Conservation (phyloP, 75 land plant species). For the Cryptomeria japonica region DNA sequence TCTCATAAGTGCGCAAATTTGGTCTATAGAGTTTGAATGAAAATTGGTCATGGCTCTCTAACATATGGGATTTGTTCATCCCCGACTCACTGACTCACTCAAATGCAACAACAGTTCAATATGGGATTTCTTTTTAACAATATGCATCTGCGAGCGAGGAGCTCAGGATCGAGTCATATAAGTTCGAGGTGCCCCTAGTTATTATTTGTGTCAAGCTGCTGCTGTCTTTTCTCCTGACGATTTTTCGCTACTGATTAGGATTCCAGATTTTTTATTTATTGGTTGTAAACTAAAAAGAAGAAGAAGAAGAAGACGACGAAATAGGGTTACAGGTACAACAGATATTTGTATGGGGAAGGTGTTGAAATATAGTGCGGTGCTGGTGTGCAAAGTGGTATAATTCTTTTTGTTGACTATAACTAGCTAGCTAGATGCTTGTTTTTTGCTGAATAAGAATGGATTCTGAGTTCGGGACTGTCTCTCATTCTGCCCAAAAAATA, state of each 20-base stretch:
- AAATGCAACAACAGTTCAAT: not conserved
- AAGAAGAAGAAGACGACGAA: not conserved
- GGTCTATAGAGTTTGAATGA: not conserved
- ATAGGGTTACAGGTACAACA: not conserved
- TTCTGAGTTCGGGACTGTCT: constrained; percentile 6
- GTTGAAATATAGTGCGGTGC: constrained; percentile 6
- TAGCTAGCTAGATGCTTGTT: not conserved
- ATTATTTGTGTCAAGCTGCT: constrained; percentile 6
- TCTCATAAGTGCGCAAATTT: not conserved
- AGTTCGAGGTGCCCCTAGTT: not conserved
- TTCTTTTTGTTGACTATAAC: constrained; percentile 2
- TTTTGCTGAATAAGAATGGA: not conserved
- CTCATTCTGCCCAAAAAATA: not conserved
- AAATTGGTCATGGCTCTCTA: not conserved
- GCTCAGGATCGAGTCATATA: constrained; percentile 4
- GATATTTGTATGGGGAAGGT: constrained; percentile 9
- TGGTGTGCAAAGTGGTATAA: constrained; percentile 5
- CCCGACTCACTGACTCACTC: not conserved
- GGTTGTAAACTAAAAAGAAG: not conserved
- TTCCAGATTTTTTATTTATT: constrained; percentile 13
- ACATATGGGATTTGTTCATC: not conserved
- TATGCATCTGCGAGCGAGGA: not conserved
- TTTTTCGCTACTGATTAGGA: constrained; percentile 4
- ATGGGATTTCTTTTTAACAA: not conserved
- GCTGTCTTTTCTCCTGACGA: not conserved